Conservation (phyloP, 2,329 filamentous ascomycete species). For the Chaetomiaceae sp. region DNA sequence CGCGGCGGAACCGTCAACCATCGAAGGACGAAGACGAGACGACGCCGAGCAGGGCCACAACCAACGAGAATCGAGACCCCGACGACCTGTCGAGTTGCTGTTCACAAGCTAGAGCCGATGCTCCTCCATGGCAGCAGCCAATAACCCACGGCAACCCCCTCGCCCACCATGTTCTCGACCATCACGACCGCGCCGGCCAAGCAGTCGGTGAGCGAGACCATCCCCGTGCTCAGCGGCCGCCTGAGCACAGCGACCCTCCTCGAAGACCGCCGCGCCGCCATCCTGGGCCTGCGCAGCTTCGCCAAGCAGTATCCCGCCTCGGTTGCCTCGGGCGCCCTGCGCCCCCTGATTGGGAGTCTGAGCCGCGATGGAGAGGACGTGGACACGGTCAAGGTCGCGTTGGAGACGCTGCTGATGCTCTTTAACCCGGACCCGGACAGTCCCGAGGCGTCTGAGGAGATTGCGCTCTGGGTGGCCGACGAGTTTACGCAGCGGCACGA, state of each 20-base stretch:
- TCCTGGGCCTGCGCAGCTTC: constrained; percentile 89
- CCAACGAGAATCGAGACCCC: no score
- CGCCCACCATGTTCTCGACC: constrained; percentile 51
- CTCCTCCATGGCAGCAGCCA: constrained; percentile 32
- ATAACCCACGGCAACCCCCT: constrained; percentile 18
- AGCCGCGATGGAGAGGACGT: constrained; percentile 89
- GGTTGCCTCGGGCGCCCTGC: constrained; percentile 86
- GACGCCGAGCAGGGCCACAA: no score
- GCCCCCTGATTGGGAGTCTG: constrained; percentile 79
- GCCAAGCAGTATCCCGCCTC: constrained; percentile 95
- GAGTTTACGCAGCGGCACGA: constrained; percentile 98
- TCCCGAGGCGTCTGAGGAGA: constrained; percentile 92
- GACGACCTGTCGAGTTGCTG: no score
- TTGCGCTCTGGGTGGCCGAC: constrained; percentile 91
- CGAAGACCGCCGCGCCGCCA: constrained; percentile 89
- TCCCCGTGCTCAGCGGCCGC: constrained; percentile 81
- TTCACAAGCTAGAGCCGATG: constrained; percentile 4
- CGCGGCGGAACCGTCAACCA: neutral
- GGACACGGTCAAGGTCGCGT: constrained; percentile 89
- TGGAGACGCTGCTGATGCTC: constrained; percentile 93
- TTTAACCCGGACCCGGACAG: constrained; percentile 70
- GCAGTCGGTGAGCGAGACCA: constrained; percentile 94
- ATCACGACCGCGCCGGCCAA: constrained; percentile 76
- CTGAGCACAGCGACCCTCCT: constrained; percentile 85
- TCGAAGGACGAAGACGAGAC: no score